Evolutionary conservation across 192 early-diverging fungal genomes (phyloP).

Genomic region (Backusella macrospora): DNA sequence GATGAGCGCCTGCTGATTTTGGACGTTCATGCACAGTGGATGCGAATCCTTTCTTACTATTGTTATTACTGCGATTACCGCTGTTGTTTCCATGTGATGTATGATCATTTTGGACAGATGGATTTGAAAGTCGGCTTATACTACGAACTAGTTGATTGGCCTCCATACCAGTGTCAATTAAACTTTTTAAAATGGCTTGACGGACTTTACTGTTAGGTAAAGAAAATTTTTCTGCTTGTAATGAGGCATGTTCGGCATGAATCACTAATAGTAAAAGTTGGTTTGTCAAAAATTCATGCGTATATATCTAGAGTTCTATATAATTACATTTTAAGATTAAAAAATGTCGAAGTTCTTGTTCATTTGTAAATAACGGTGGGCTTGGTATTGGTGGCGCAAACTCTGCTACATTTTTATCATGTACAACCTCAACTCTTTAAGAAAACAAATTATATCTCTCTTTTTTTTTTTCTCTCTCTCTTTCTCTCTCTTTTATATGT

Average conservation of each 20-base stretch:
- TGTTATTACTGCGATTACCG: neutral
- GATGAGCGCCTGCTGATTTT: constrained; percentile 20
- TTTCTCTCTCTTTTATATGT: neutral
- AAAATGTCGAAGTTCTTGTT: constrained; percentile 43
- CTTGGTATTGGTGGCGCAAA: constrained; percentile 54
- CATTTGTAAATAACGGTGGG: constrained; percentile 47
- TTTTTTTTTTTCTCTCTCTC: constrained; percentile 5
- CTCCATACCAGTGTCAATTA: neutral
- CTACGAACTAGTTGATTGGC: neutral
- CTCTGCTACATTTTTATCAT: constrained; percentile 50
- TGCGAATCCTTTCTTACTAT: constrained; percentile 41
- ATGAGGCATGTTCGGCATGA: constrained; percentile 55
- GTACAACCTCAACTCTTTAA: constrained; percentile 38
- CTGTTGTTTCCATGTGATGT: too few relatives aligned
- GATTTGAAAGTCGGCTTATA: constrained; percentile 17
- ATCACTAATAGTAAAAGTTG: constrained; percentile 45
- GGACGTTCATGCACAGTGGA: constrained; percentile 37
- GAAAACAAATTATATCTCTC: constrained; percentile 5
- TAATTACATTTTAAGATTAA: constrained; percentile 41
- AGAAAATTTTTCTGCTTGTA: constrained; percentile 52
- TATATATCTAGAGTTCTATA: neutral
- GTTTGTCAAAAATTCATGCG: too few relatives aligned
- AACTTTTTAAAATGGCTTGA: constrained; percentile 32
- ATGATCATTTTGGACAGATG: constrained; percentile 40
- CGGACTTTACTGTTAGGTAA: constrained; percentile 49